Base-by-base conservation (phyloP, 2,329 filamentous ascomycete genomes). In the Geoglossum cookeanum region DNA sequence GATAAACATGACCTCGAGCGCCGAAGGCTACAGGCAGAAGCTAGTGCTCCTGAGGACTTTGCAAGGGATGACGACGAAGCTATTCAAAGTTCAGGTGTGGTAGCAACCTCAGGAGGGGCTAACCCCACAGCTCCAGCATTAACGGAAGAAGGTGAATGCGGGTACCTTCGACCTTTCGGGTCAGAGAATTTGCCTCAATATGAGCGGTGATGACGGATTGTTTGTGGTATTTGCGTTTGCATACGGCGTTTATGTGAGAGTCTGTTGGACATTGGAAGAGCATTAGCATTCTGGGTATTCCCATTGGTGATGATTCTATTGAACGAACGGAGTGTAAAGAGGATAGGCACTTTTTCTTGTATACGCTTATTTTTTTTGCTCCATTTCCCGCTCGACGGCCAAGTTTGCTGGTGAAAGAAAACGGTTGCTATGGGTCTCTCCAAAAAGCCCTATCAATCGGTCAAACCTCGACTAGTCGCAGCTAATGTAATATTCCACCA, bases 1-100 rank as follows among this genome's bases (percentile, higher is more conserved):
- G 90, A 94, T 67, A 92, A 94, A 67, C 81, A 83, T 63, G 87
- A 94, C 66, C 71, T 88, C 5, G 85, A 90, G 66, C 75, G 81
- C 22, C 77, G 72, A 58, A 74, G 82, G 42, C 68, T 87, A n/a
- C 71, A 85, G 59, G 71, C 75, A 55, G 77, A 84, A 63, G 79
- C 78, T 6, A 85, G 82, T 66, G 78, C 79, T 7, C 83, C 83
- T 3, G 68, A 70, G 0, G 65, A 71, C 22, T 57, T 55, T 47
- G 29, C 17, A 3, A 45, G 57, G 51, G 39, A 56, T 37, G 61
- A 61, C 30, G 62, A 60, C 33, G 61, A 62, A 37, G 58, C 55
- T 29, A 55, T 22, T 2, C 59, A 59, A 49, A 37, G 32, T 53
- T 15, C 9, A 57, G 54, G 54, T 13, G 13, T 27, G n/a, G 30